Evolutionary conservation across 805 yeast species (phyloP).

Genomic region (Zygoascus ofunaensis): DNA sequence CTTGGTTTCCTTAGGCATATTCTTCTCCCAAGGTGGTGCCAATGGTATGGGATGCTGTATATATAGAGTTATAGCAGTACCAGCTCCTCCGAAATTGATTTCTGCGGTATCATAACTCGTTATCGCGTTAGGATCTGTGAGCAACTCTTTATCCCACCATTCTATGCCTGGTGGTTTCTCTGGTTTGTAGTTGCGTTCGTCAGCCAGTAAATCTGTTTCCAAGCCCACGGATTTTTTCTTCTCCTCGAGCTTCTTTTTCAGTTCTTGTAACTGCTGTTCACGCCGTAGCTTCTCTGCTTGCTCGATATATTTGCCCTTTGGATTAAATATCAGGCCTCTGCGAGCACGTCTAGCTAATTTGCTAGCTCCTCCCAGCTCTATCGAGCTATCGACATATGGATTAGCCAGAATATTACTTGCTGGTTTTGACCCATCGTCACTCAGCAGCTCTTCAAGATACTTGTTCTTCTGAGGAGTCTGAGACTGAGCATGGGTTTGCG

Average conservation of each 20-base stretch:
- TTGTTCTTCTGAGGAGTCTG: not conserved
- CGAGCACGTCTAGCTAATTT: constrained; percentile 13
- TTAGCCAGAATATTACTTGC: constrained; percentile 20
- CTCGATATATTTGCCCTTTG: constrained; percentile 54
- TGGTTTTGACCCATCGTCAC: constrained; percentile 5
- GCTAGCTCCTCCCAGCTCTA: not conserved
- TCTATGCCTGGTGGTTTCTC: constrained; percentile 56
- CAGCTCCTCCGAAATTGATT: constrained; percentile 25
- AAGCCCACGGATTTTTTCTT: constrained; percentile 33
- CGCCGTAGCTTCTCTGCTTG: constrained; percentile 43
- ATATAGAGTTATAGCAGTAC: constrained; percentile 52
- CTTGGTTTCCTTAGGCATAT: constrained; percentile 34
- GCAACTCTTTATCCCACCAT: constrained; percentile 79
- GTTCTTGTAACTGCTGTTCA: constrained; percentile 30
- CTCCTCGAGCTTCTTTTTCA: constrained; percentile 27
- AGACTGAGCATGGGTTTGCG: too few species aligned
- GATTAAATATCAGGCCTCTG: constrained; percentile 44
- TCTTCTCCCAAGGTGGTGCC: constrained; percentile 48
- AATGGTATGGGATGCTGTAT: constrained; percentile 76
- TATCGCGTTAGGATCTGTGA: constrained; percentile 33
- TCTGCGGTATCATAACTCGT: constrained; percentile 6
- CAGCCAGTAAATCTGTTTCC: constrained; percentile 42
- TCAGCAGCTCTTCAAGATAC: constrained; percentile 1
- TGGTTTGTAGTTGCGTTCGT: constrained; percentile 47
- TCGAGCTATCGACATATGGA: constrained; percentile 31